A percentile compares a stretch with the other conserved stretches of the same genome.
Evolutionary conservation across 2,329 filamentous ascomycete species (phyloP).

Genomic region (Fusarium fujikuroi): DNA sequence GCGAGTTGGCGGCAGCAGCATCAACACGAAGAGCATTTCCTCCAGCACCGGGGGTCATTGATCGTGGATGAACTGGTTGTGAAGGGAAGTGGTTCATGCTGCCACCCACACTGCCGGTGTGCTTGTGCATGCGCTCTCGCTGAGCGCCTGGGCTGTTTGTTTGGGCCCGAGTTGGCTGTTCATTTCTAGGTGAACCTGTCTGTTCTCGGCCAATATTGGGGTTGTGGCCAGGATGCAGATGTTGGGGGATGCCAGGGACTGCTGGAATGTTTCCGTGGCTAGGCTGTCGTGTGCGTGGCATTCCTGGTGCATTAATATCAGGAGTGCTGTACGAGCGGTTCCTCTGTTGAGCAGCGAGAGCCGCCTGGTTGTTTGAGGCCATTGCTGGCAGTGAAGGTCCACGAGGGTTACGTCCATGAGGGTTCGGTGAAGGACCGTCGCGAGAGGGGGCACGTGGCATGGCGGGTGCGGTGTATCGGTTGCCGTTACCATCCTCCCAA

Average conservation of each 20-base stretch:
- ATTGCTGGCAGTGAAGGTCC: slow-evolving; percentile 84
- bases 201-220: slow-evolving; percentile 79
- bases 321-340: slow-evolving; percentile 94
- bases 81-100: slow-evolving; percentile 67
- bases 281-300: slow-evolving; percentile 65
- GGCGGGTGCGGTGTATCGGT: slow-evolving; percentile 89
- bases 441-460: slow-evolving; percentile 84
- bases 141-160: slow-evolving; percentile 78
- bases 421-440: slow-evolving; percentile 75
- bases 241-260: slow-evolving; percentile 80
- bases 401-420: slow-evolving; percentile 73
- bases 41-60: slow-evolving; percentile 55
- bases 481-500: slow-evolving; percentile 80
- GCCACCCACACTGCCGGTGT: slow-evolving; percentile 60
- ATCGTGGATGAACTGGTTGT: slow-evolving; percentile 64
- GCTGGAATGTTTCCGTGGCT: slow-evolving; percentile 70
- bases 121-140: slow-evolving; percentile 66
- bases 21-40: slow-evolving; percentile 53
- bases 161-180: slow-evolving; percentile 73
- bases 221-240: slow-evolving; percentile 71
- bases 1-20: slow-evolving; percentile 52
- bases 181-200: slow-evolving; percentile 79
- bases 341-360: slow-evolving; percentile 70
- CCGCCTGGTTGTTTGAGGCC: slow-evolving; percentile 65
- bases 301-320: slow-evolving; percentile 81